These are phyloP conservation scores for Pseudopyrenochaeta lycopersici DNA, from an alignment of 2,329 filamentous ascomycete genomes.

Conservation along the genomic window DNA sequence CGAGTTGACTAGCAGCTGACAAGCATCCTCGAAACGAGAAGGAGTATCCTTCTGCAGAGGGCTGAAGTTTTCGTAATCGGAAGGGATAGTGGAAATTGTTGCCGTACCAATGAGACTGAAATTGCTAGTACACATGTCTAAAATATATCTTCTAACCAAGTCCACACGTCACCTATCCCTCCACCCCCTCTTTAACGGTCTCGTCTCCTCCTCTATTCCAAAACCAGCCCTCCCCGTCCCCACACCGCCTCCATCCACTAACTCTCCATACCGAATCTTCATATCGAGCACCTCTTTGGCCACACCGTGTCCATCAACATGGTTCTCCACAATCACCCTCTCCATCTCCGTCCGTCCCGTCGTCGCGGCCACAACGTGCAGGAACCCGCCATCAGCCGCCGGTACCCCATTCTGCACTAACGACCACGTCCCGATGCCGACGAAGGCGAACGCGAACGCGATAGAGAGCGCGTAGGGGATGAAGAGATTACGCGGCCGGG, in stretches of 20 bases:
- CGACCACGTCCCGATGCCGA: constrained; percentile 1
- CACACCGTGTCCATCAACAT: background rate
- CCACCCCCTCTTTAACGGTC: background rate
- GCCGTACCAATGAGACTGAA: too few species aligned
- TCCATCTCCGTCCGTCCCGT: constrained; percentile 11
- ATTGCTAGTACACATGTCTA: too few species aligned
- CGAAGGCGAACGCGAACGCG: background rate
- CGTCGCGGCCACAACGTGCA: constrained; percentile 19
- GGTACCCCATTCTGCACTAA: constrained; percentile 4
- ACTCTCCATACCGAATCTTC: constrained; percentile 2
- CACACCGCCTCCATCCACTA: background rate
- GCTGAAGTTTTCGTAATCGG: too few species aligned
- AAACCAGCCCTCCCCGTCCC: background rate
- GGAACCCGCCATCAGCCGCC: constrained; percentile 12
- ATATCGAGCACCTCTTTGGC: background rate
- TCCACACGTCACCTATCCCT: background rate
- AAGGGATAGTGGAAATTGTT: too few species aligned
- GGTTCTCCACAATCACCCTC: background rate
- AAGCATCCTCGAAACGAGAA: too few species aligned
- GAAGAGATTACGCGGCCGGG: constrained; percentile 2
- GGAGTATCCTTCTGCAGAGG: too few species aligned
- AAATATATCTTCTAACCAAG: too few species aligned
- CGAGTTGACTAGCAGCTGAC: background rate
- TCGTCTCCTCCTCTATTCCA: background rate
- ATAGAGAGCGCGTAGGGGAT: constrained; percentile 9